Evolutionary conservation across 78 protist genomes (phyloP), one percentile per base, ranked within the genome.

Genomic region (Dictyostelium capitatum): DNA sequence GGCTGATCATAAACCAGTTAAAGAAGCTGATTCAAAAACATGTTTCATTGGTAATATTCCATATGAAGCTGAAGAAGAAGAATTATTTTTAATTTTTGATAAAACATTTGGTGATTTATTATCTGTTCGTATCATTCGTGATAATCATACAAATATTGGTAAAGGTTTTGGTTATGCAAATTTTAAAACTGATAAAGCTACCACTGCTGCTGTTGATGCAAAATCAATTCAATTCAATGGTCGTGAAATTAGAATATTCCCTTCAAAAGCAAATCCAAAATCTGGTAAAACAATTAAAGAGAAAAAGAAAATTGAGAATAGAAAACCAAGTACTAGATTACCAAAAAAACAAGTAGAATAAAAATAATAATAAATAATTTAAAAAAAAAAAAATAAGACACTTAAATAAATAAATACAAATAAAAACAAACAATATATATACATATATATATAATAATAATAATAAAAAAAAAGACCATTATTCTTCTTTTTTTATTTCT

Each of bases 131-230:
- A 46, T 87, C 17, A 54, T 87, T 62, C 41, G 92, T 48, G 92
- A 87, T 32, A 8, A 23, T 19, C 48, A 46, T 1, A 48, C 92
- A 14, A 80, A 80, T 12, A 62, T 62, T 15, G 83, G 92, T 50
- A 87, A 87, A 50, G 92, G 92, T 48, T 87, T 87, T 37, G 92
- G 81, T 48, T 87, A 87, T 51, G 83, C 77, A 3, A 32, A n/a
- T 25, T 87, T 87, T 43, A 57, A 56, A 14, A 25, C 67, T 51
- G n/a, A n/a, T 6, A 23, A 23, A 23, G 4, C 62, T 20, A 79
- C 92, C 0, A 74, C 56, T 4, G 12, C 17, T 3, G 92, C 92
- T 5, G 64, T 87, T 19, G 43, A 19, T 9, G 12, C 9, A 8
- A 77, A 77, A 70, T 19, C 25, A 6, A 9, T 87, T 6, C 6